These are phyloP conservation scores for Fusarium compactum DNA, from an alignment of 2,329 filamentous ascomycete genomes.

Conservation along the genomic window DNA sequence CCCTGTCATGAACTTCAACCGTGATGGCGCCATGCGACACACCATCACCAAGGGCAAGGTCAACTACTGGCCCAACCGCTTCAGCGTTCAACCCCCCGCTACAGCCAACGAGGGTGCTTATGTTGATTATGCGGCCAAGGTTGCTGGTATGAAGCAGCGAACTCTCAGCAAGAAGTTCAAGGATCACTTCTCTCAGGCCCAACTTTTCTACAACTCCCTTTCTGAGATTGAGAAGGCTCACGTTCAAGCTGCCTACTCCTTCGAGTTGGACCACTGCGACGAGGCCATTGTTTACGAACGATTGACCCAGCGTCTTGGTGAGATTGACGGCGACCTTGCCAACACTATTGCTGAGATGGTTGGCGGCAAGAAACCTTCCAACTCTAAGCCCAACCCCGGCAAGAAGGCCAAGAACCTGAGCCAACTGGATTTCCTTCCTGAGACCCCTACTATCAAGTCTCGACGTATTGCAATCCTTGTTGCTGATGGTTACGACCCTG, in stretches of 20 bases:
- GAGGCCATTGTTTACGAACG: conserved; percentile 81
- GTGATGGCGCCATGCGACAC: conserved; percentile 79
- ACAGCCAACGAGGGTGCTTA: conserved; percentile 74
- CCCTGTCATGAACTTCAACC: conserved; percentile 80
- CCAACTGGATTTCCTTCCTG: conserved; percentile 74
- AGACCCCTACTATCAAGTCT: conserved; percentile 74
- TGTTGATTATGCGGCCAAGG: conserved; percentile 71
- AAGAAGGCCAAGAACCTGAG: conserved; percentile 75
- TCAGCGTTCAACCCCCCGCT: conserved; percentile 74
- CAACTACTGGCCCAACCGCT: conserved; percentile 73
- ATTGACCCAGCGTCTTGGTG: conserved; percentile 74
- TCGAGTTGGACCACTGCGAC: conserved; percentile 85
- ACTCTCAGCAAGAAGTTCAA: conserved; percentile 78
- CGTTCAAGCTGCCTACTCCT: conserved; percentile 76
- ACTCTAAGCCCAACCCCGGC: conserved; percentile 71
- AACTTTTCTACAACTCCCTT: conserved; percentile 86
- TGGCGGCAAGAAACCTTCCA: conserved; percentile 70
- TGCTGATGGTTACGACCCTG: conserved; percentile 79
- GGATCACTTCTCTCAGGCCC: conserved; percentile 82
- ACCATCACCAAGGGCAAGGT: conserved; percentile 75
- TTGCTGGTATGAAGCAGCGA: conserved; percentile 77
- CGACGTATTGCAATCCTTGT: conserved; percentile 81
- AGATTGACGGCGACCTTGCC: conserved; percentile 79
- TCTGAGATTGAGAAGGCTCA: conserved; percentile 76
- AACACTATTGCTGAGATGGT: conserved; percentile 77